A percentile compares a stretch with the other conserved stretches of the same genome.
These are phyloP conservation scores for Nothophoma quercina DNA, from an alignment of 2,329 filamentous ascomycete genomes.

Conservation along the genomic window DNA sequence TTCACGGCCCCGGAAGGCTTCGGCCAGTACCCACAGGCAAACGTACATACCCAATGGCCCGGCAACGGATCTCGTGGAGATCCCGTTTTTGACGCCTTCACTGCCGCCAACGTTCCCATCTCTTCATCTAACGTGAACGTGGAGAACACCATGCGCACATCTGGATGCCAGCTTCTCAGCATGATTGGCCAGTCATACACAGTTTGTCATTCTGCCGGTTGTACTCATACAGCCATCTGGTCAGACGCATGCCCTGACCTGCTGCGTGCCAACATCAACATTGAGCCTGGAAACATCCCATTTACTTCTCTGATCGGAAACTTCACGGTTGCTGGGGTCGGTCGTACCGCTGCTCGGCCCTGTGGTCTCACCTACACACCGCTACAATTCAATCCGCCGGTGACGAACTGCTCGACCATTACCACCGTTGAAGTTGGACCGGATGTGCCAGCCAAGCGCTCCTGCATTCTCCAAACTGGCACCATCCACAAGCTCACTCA, in stretches of 20 bases:
- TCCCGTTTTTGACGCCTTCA: slow-evolving; percentile 30
- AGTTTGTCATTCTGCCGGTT: slow-evolving; percentile 30
- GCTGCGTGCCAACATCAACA: slow-evolving; percentile 32
- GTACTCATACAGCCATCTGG: slow-evolving; percentile 31
- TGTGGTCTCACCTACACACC: slow-evolving; percentile 31
- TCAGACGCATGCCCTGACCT: slow-evolving; percentile 32
- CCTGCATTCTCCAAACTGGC: slow-evolving; percentile 25
- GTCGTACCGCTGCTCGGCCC: slow-evolving; percentile 24
- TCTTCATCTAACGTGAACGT: slow-evolving; percentile 25
- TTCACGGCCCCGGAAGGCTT: slow-evolving; percentile 25
- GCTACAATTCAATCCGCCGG: slow-evolving; percentile 24
- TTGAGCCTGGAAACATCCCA: slow-evolving; percentile 29
- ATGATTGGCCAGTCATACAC: slow-evolving; percentile 30
- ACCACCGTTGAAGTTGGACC: slow-evolving; percentile 22
- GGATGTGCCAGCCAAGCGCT: slow-evolving; percentile 21
- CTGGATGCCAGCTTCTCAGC: slow-evolving; percentile 25
- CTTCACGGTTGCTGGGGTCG: slow-evolving; percentile 18
- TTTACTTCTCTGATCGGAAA: slow-evolving; percentile 23
- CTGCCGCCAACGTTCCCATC: slow-evolving; percentile 23
- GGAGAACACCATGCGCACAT: slow-evolving; percentile 28
- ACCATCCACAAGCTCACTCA: slow-evolving; percentile 29
- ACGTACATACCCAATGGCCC: slow-evolving; percentile 31
- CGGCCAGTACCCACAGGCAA: slow-evolving; percentile 24
- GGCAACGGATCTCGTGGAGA: slow-evolving; percentile 27
- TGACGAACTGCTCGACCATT: slow-evolving; percentile 24